phyloP scores from a whole-genome alignment of 176 grass and related monocot genomes.

The Eleusine indica region DNA sequence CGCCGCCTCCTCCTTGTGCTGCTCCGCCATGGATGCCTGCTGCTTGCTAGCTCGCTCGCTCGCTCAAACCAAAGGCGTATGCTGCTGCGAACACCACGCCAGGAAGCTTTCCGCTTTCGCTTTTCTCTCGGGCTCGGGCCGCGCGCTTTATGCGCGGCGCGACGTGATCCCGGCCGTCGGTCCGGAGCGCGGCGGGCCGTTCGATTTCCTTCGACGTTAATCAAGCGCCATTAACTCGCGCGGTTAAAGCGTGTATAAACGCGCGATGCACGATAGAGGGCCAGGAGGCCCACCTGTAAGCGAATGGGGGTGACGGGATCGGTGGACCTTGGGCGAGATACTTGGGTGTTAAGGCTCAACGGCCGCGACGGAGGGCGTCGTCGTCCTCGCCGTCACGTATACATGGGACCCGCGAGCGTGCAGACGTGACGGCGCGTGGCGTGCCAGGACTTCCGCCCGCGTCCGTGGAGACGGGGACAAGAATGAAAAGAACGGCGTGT shows the following conservation, averaged over 20 bases:
- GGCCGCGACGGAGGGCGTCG: not conserved
- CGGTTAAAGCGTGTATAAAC: conserved; percentile 10
- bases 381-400: not conserved
- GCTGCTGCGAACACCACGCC: not conserved
- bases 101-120: not conserved
- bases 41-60: not conserved
- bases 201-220: not conserved
- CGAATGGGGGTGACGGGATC: fast-evolving
- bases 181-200: not conserved
- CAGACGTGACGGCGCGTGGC: not conserved
- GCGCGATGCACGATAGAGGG: not conserved
- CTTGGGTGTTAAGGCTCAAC: not conserved
- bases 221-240: not conserved
- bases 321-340: not conserved
- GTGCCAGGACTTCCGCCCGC: not conserved
- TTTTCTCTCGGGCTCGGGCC: not conserved
- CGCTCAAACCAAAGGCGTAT: not conserved
- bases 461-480: not conserved
- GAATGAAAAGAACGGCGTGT: too few relatives aligned
- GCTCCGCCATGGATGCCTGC: conserved; percentile 59
- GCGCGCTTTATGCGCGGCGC: conserved; percentile 11
- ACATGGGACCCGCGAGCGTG: not conserved
- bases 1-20: conserved; percentile 61
- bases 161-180: conserved; percentile 26
- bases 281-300: not conserved